These are phyloP conservation scores for Ligustrum vulgare DNA, from an alignment of 257 asterid genomes.

Conservation along the genomic window DNA sequence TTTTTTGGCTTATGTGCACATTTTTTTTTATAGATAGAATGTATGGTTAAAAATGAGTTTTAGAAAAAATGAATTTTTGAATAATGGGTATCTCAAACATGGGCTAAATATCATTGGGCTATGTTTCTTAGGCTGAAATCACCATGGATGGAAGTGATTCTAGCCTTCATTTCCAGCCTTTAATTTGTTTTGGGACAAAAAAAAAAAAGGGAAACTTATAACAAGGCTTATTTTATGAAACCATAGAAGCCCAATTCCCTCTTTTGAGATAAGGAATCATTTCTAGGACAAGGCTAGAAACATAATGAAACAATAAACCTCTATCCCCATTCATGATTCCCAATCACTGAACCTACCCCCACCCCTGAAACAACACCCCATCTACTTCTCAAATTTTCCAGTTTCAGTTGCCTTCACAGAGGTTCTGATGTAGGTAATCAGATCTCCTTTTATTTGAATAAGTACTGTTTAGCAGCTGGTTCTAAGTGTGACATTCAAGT, in stretches of 20 bases:
- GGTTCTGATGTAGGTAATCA: not conserved
- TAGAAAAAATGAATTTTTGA: too few species aligned
- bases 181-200: not conserved
- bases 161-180: constrained; percentile 9
- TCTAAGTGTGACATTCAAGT: too few species aligned
- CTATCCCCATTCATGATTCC: not conserved
- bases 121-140: not conserved
- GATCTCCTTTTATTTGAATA: not conserved
- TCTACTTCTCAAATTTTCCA: not conserved
- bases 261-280: constrained; percentile 2
- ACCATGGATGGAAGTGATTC: constrained; percentile 2
- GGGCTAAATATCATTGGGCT: constrained; percentile 4
- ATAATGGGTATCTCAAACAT: too few species aligned
- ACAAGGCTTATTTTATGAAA: not conserved
- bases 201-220: not conserved
- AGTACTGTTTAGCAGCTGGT: too few species aligned
- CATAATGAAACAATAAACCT: not conserved
- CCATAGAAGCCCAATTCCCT: not conserved
- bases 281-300: constrained; percentile 9
- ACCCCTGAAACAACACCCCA: constrained; percentile 2
- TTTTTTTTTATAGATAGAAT: too few species aligned
- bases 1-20: too few species aligned
- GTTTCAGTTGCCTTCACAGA: not conserved
- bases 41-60: too few species aligned
- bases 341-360: not conserved